Evolutionary conservation across 768 basidiomycete species (phyloP).

Genomic region (Mycena maculata): DNA sequence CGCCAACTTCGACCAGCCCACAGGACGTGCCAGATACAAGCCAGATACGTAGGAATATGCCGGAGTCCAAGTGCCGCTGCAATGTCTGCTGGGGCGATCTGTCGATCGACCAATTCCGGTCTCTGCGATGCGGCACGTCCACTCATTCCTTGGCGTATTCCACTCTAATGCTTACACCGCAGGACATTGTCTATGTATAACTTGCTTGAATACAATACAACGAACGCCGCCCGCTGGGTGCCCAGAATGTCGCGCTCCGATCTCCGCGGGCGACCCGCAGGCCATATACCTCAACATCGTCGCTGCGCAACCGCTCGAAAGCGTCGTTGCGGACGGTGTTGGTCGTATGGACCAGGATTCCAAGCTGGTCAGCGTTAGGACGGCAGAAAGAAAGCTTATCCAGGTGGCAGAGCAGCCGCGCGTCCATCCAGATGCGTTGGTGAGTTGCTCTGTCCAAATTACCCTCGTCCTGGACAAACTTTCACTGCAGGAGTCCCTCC

Average conservation of each 20-base stretch:
- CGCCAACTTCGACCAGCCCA: too few relatives aligned
- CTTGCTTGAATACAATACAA: conserved; percentile 44
- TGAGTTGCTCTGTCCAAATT: conserved; percentile 34
- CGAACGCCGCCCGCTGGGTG: conserved; percentile 28
- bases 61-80: conserved; percentile 25
- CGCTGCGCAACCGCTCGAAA: conserved; percentile 38
- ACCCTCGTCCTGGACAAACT: neutral
- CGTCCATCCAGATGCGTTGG: conserved; percentile 41
- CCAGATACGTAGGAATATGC: too few relatives aligned
- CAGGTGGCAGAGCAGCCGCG: conserved; percentile 42
- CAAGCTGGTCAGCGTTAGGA: conserved; percentile 49
- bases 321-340: conserved; percentile 47
- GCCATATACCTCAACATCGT: conserved; percentile 45
- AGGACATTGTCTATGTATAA: conserved; percentile 58
- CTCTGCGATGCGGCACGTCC: conserved; percentile 19
- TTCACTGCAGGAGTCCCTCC: conserved; percentile 43
- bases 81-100: conserved; percentile 21
- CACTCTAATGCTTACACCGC: neutral
- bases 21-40: too few relatives aligned
- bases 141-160: neutral
- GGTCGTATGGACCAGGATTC: conserved; percentile 48
- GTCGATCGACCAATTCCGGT: conserved; percentile 18
- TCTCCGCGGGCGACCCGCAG: conserved; percentile 33
- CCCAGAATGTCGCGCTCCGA: conserved; percentile 36
- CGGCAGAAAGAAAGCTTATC: conserved; percentile 48